Conservation (phyloP, 768 basidiomycete genomes). For the Ramaria sp. region DNA sequence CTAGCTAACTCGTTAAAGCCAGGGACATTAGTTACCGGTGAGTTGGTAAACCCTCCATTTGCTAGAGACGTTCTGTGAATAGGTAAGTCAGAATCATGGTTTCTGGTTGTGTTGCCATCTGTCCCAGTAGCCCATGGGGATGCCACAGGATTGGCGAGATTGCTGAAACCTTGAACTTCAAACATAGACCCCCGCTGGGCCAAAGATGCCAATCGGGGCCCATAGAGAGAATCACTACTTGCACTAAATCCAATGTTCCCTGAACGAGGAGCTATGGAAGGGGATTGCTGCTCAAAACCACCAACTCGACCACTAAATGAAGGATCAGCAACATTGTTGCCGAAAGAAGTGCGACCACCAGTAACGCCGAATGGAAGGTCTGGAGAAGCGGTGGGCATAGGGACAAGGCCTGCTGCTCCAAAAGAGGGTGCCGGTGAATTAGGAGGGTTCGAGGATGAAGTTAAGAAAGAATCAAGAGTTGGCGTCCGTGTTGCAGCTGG, state of each 20-base stretch:
- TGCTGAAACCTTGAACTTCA: neutral
- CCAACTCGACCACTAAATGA: slow-evolving; percentile 24
- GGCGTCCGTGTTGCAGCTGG: neutral
- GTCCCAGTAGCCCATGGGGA: neutral
- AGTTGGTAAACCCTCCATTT: neutral
- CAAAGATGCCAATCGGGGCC: neutral
- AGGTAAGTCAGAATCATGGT: neutral
- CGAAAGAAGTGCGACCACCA: slow-evolving; percentile 33
- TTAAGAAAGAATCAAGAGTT: neutral
- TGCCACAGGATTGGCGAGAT: neutral
- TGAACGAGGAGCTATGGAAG: neutral
- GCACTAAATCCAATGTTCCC: neutral
- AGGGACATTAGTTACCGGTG: neutral
- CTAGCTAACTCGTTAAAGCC: neutral
- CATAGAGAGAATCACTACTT: neutral
- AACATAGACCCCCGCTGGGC: neutral
- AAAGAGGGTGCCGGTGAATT: slow-evolving; percentile 70
- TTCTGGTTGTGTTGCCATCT: neutral
- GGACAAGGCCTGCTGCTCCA: slow-evolving; percentile 42
- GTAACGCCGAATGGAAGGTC: slow-evolving; percentile 41
- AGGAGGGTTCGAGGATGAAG: slow-evolving; percentile 35
- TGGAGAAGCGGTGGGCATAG: slow-evolving; percentile 32
- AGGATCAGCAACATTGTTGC: slow-evolving; percentile 28
- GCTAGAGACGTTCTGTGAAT: neutral
- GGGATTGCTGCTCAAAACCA: neutral